Base-by-base conservation (phyloP, 768 basidiomycete genomes). In the Paxillus rubicundulus region DNA sequence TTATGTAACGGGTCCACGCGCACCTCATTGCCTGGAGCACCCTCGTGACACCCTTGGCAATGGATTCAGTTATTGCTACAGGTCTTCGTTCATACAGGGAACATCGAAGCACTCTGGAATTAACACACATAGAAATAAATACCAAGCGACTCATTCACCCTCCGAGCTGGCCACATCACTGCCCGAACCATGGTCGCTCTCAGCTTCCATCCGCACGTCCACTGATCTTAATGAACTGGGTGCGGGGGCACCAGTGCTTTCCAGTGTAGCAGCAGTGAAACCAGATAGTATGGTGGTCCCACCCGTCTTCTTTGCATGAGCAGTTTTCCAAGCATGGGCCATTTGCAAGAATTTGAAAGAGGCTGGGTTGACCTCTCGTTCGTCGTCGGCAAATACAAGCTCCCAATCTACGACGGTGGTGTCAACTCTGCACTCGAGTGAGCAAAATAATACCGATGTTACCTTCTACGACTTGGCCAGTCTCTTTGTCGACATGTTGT, bases 261-360 rank as follows among this genome's bases (percentile, higher is more conserved):
- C 56, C 17, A 48, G 47, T 34, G 65, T 51, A 12, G 81, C 75
- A 56, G 79, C 64, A 20, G 76, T 74, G 49, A 83, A 82, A 9
- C 79, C 80, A 27, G 81, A 76, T 39, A 79, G 63, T 48, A 72
- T 56, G 27, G 64, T 60, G 5, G 72, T 42, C 9, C 65, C 69
- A 40, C 69, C 71, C 17, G 61, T 62, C 49, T 72, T 75, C 59
- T 74, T 75, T 4, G 70, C 76, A 48, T 82, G 77, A 1, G 81
- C 62, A 49, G 72, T 76, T 61, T 86, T 87, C 95, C 95, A 98
- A 0, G 86, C 87, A 65, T 95, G 93, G 0, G 96, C 96, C 79
- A 89, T 92, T 67, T 95, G 88, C 66, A 98, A 75, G 77, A 98
- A 94, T 64, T 94, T 96, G 86, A 94, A 96, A 0, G 91, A 83